Conservation (phyloP, 148 eudicot species). For the Simmondsia chinensis region DNA sequence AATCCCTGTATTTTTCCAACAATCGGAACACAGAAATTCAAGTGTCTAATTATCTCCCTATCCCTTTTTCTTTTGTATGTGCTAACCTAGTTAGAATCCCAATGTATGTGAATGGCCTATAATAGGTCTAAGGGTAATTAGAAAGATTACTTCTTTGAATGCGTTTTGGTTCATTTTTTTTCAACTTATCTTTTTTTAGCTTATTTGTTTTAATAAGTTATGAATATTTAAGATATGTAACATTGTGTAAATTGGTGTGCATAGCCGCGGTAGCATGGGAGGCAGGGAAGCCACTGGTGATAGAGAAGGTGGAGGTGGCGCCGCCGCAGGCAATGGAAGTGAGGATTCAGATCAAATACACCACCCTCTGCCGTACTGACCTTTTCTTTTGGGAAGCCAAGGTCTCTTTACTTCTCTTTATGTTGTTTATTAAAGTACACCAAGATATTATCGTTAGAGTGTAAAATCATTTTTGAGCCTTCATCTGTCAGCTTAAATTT, state of each 20-base stretch:
- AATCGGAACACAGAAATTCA: too few relatives aligned
- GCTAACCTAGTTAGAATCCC: too few relatives aligned
- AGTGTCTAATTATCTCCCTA: too few relatives aligned
- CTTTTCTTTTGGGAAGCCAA: conserved; percentile 36
- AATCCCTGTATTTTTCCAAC: too few relatives aligned
- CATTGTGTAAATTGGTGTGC: neutral
- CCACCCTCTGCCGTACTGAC: conserved; percentile 27
- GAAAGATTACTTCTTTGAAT: too few relatives aligned
- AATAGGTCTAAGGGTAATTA: too few relatives aligned
- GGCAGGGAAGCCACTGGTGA: conserved; percentile 39
- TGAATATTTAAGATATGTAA: neutral
- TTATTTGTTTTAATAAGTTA: neutral
- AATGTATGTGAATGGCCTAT: too few relatives aligned
- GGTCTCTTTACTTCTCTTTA: too few relatives aligned
- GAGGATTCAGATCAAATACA: conserved; percentile 29
- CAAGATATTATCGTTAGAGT: too few relatives aligned
- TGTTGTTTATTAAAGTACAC: too few relatives aligned
- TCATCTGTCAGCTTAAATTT: neutral
- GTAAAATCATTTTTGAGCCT: neutral
- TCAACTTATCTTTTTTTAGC: neutral
- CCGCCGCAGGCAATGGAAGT: conserved; percentile 40
- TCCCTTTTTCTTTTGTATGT: too few relatives aligned
- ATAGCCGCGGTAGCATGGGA: conserved; percentile 35
- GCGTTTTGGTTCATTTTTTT: too few relatives aligned
- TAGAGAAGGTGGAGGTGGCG: conserved; percentile 29